Conservation (phyloP, 2,329 filamentous ascomycete species). For the Colletotrichum euphorbiae region DNA sequence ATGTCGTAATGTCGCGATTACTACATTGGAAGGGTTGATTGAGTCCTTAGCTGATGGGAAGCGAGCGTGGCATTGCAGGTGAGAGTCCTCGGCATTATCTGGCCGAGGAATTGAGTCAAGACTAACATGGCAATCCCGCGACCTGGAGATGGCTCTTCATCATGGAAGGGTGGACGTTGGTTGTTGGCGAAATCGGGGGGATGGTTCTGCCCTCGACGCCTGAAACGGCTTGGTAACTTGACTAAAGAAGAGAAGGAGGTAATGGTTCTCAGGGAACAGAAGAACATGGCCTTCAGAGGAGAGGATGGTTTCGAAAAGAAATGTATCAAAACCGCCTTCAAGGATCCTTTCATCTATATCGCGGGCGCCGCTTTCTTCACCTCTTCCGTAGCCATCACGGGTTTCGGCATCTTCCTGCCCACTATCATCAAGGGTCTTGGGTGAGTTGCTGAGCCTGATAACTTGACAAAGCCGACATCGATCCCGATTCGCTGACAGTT, state of each 20-base stretch:
- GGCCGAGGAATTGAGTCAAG: no score
- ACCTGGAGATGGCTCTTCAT: slow-evolving; percentile 65
- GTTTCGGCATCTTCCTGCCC: slow-evolving; percentile 47
- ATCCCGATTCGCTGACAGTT: not conserved
- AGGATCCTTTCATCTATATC: slow-evolving; percentile 46
- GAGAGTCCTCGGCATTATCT: no score
- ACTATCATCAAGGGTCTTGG: slow-evolving; percentile 29
- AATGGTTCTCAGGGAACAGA: slow-evolving; percentile 45
- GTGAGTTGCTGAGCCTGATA: slow-evolving; percentile 4
- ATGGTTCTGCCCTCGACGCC: slow-evolving; percentile 60
- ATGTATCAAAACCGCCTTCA: slow-evolving; percentile 45
- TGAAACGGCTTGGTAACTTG: slow-evolving; percentile 58
- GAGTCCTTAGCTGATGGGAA: slow-evolving; percentile 50
- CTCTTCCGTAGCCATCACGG: slow-evolving; percentile 46
- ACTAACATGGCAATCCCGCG: no score
- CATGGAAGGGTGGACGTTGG: slow-evolving; percentile 54
- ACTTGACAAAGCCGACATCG: no score
- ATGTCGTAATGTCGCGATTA: no score
- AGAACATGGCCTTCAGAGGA: slow-evolving; percentile 45
- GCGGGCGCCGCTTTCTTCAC: slow-evolving; percentile 46
- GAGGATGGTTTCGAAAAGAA: slow-evolving; percentile 45
- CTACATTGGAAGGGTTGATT: no score
- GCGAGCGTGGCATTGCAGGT: slow-evolving; percentile 51
- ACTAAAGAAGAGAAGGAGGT: slow-evolving; percentile 52
- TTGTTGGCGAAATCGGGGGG: slow-evolving; percentile 47